phyloP scores from a whole-genome alignment of 805 yeast species.

The Yarrowia sp. region DNA sequence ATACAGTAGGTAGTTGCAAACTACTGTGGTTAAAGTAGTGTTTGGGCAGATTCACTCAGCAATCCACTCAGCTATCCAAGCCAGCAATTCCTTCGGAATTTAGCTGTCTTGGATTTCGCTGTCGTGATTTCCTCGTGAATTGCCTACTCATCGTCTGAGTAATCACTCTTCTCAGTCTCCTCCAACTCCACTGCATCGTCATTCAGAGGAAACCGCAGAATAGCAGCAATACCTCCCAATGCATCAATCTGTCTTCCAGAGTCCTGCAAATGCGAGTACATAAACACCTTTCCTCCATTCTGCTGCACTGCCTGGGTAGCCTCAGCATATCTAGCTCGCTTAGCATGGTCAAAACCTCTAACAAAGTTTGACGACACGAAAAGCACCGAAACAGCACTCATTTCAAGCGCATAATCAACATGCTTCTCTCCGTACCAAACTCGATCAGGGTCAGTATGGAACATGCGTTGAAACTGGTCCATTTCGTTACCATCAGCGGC shows the following conservation, averaged over 20 bases:
- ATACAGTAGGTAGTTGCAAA: no score
- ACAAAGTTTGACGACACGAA: conserved; percentile 23
- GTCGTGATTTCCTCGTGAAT: no score
- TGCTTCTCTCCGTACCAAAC: conserved; percentile 26
- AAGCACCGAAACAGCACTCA: conserved; percentile 14
- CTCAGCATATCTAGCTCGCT: conserved; percentile 15
- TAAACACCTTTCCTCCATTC: conserved; percentile 21
- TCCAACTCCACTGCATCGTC: conserved; percentile 21
- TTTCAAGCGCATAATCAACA: conserved; percentile 20
- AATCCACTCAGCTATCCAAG: no score
- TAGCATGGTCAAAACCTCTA: conserved; percentile 11
- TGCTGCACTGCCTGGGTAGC: conserved; percentile 21
- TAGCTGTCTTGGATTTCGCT: no score
- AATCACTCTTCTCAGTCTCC: conserved; percentile 1
- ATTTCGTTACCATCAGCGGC: conserved; percentile 24
- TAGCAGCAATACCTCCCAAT: conserved; percentile 24
- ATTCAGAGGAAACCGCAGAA: conserved; percentile 18
- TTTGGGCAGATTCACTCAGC: no score
- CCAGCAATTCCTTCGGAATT: no score
- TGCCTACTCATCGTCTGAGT: conserved; percentile 17
- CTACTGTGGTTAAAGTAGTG: no score
- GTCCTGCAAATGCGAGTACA: conserved; percentile 26
- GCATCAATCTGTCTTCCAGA: conserved; percentile 25
- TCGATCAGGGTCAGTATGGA: conserved; percentile 24
- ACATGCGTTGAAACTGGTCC: conserved; percentile 25